Base-by-base conservation (phyloP, 371 early-diverging fungal species). In the Mucor lusitanicus region DNA sequence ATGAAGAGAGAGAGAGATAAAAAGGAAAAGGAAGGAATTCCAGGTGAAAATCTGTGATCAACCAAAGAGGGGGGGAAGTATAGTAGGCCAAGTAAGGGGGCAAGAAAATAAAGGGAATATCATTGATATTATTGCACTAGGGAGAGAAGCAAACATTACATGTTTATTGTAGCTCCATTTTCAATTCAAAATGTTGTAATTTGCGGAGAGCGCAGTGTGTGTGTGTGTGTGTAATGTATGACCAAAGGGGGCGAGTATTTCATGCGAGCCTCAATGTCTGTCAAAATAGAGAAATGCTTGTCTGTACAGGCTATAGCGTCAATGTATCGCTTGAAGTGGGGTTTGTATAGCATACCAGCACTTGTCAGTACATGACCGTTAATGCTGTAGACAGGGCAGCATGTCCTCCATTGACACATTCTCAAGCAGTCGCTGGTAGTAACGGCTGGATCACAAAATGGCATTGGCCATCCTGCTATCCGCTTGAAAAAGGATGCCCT, bases 91-190 rank as follows among this genome's bases (percentile, higher is more conserved):
- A 55, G 54, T 55, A 55, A 53, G 63, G 53, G 53, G 63, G 37
- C 37, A 32, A 9, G 13, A 63, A 32, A 50, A 17, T 25, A 63
- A 32, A 50, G 30, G 50, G 50, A 50, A 33, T 32, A 33, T 37
- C 50, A 63, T 63, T 42, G 61, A 53, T 53, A 27, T 23, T 19
- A 23, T 48, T 48, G 48, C 48, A n/a, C 37, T 44, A 44, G 17
- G 44, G 44, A 44, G 44, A 37, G 37, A 37, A 37, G 44, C 19
- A 44, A 44, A 44, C 44, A 44, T n/a, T 23, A 23, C 32, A 61
- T 46, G 42, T 61, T 42, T 42, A 32, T 61, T 63, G 35, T 63
- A 37, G 63, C 50, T 63, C 48, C 33, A 50, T 63, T 63, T 50
- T 35, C 63, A 63, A 63, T 63, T 40, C 30, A 48, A 48, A 63